phyloP scores from a whole-genome alignment of 2,329 filamentous ascomycete species.

The Parasarocladium wereldwijsianum region DNA sequence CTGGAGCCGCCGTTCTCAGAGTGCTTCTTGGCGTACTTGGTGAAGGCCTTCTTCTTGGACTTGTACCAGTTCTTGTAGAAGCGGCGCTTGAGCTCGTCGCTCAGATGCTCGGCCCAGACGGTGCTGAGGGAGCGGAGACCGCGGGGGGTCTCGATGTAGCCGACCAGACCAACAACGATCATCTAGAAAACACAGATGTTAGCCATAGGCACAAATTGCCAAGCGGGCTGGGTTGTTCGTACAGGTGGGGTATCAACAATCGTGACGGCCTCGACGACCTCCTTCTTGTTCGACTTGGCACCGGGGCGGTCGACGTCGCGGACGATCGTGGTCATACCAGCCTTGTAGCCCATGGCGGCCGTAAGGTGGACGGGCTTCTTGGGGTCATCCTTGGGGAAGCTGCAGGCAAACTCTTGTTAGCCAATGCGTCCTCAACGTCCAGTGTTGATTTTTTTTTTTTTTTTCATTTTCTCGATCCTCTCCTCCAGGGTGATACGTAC shows the following conservation, averaged over 20 bases:
- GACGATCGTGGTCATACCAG: conserved; percentile 99
- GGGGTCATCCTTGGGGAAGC: conserved; percentile 99
- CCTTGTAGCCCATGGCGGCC: conserved; percentile 98
- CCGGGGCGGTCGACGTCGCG: conserved; percentile 97
- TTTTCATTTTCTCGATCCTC: background rate
- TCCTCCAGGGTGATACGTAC: conserved; percentile 38
- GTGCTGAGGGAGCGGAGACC: conserved; percentile 98
- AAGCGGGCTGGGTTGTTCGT: conserved; percentile 74
- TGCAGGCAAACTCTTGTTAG: conserved; percentile 21
- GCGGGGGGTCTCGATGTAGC: conserved; percentile 99
- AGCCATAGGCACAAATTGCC: conserved; percentile 59
- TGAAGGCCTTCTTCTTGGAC: conserved; percentile 99
- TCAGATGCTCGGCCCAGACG: conserved; percentile 98
- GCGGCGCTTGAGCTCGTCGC: conserved; percentile 96
- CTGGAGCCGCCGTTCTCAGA: conserved; percentile 81
- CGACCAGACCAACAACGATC: conserved; percentile 98
- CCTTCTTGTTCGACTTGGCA: conserved; percentile 99
- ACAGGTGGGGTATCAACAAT: conserved; percentile 91
- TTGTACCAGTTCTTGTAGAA: conserved; percentile 99
- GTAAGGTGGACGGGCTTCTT: conserved; percentile 99
- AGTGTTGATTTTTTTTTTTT: too few species aligned
- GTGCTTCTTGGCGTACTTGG: conserved; percentile 99
- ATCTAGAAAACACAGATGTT: conserved; percentile 59
- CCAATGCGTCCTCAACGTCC: conserved; percentile 7
- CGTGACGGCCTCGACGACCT: conserved; percentile 79